Base-by-base conservation (phyloP, 371 early-diverging fungal species). In the Nematocida sp. region DNA sequence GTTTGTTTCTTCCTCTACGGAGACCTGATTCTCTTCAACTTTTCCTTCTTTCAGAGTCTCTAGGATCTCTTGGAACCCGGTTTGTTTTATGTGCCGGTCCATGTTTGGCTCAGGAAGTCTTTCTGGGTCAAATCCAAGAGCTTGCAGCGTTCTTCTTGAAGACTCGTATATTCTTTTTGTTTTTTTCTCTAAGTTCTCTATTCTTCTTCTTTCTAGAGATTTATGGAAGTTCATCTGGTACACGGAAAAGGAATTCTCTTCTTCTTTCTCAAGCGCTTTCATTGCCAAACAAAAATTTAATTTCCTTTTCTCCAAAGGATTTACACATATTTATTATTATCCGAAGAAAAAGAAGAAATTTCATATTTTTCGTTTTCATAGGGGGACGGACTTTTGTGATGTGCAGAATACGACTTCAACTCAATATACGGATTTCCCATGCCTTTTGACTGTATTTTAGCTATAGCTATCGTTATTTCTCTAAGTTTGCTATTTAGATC, bases 1-100 rank as follows among this genome's bases (percentile, higher is more conserved):
- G 1, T 48, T 49, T 26, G 63, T 71, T 26, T 71, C 75, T 39
- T 71, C 75, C 28, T 50, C 63, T 9, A 50, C 47, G 7, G 75
- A 50, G 5, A 60, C 40, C 20, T 71, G 49, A 23, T 28, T 25
- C 26, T 61, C 48, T 61, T 33, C 36, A 4, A 9, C 23, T 23
- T 61, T 18, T 39, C 51, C 32, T 33, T 26, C 11, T 30, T 59
- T 57, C 18, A 71, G 16, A 2, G 3, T 33, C 26, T 71, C 39
- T 11, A 61, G 35, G 3, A 51, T 50, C 40, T 61, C 57, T 16
- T 59, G 60, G 36, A 32, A 4, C n/a, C 26, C 11, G 32, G 5
- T 49, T n/a, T 25, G 7, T 4, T 18, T 11, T 1, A 71, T 53
- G 53, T 71, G 59, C 16, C 28, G 56, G 51, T 59, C 53, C 75